These are phyloP conservation scores for Pilaira anomala DNA, from an alignment of 192 early-diverging fungal genomes.

Conservation along the genomic window DNA sequence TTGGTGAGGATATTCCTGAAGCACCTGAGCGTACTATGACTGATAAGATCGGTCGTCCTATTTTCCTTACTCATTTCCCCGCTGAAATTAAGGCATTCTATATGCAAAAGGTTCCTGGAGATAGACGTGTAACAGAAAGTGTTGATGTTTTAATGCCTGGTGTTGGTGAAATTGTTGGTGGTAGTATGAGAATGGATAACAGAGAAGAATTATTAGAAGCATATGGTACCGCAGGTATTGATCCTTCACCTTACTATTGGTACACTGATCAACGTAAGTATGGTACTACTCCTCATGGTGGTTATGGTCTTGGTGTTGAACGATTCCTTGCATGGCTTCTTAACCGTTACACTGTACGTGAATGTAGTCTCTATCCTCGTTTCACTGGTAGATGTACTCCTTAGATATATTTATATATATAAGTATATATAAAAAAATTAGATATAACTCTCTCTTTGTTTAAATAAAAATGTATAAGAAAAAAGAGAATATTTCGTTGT, in stretches of 20 bases:
- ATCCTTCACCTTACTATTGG: conserved; percentile 97
- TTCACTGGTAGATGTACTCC: conserved; percentile 86
- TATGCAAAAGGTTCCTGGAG: conserved; percentile 90
- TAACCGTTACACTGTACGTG: conserved; percentile 85
- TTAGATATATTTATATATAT: conserved; percentile 35
- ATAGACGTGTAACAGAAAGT: conserved; percentile 86
- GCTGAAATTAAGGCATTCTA: conserved; percentile 98
- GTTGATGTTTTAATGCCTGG: conserved; percentile 98
- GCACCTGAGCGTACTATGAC: conserved; percentile 98
- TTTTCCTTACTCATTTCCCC: conserved; percentile 96
- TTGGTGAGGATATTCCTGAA: conserved; percentile 99
- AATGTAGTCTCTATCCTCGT: conserved; percentile 90
- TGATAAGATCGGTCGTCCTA: conserved; percentile 93
- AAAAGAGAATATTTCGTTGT: neutral
- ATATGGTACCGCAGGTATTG: conserved; percentile 58
- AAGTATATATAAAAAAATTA: neutral
- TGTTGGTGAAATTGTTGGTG: conserved; percentile 98
- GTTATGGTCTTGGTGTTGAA: conserved; percentile 96
- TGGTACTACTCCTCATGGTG: conserved; percentile 93
- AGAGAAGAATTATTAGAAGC: conserved; percentile 47
- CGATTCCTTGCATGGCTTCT: conserved; percentile 97
- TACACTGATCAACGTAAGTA: conserved; percentile 99
- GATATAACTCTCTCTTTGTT: no score
- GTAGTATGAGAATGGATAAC: conserved; percentile 94
- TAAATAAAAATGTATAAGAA: neutral